A percentile compares a stretch with the other conserved stretches of the same genome.
Evolutionary conservation across 2,329 filamentous ascomycete species (phyloP).

Genomic region (Orbilia quercus): DNA sequence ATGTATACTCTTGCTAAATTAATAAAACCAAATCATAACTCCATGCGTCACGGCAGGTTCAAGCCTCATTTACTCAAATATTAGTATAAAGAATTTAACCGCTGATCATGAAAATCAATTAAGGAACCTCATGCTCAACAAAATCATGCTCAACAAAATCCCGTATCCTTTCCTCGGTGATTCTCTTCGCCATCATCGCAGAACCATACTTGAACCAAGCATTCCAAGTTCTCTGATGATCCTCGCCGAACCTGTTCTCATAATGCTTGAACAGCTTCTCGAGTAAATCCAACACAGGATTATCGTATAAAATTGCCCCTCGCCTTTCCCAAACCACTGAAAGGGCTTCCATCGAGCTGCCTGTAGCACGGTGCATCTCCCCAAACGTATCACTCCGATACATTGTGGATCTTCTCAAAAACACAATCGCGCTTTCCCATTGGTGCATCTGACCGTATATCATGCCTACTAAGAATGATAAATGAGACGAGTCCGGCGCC

Average conservation of each 20-base stretch:
- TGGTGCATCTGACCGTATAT: conserved; percentile 42
- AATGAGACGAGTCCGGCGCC: conserved; percentile 44
- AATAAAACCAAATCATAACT: no score
- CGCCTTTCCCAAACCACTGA: conserved; percentile 33
- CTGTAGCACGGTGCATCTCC: conserved; percentile 38
- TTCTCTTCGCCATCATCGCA: conserved; percentile 35
- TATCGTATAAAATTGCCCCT: conserved; percentile 40
- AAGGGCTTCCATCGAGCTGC: conserved; percentile 53
- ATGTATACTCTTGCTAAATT: no score
- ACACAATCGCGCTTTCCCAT: conserved; percentile 45
- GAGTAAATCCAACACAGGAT: conserved; percentile 39
- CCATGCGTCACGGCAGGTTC: no score
- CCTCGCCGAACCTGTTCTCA: conserved; percentile 46
- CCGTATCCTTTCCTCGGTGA: conserved; percentile 23
- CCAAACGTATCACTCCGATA: conserved; percentile 50
- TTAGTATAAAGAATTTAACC: no score
- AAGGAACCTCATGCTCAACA: no score
- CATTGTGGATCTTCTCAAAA: conserved; percentile 40
- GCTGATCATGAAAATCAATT: no score
- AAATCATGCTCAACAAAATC: no score
- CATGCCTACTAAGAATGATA: conserved; percentile 45
- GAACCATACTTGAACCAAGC: conserved; percentile 51
- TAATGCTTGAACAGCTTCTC: conserved; percentile 43
- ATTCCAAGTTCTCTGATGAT: conserved; percentile 49
- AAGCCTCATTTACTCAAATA: no score